Evolutionary conservation across 2,329 filamentous ascomycete species (phyloP).

Genomic region (Phoma herbarum): DNA sequence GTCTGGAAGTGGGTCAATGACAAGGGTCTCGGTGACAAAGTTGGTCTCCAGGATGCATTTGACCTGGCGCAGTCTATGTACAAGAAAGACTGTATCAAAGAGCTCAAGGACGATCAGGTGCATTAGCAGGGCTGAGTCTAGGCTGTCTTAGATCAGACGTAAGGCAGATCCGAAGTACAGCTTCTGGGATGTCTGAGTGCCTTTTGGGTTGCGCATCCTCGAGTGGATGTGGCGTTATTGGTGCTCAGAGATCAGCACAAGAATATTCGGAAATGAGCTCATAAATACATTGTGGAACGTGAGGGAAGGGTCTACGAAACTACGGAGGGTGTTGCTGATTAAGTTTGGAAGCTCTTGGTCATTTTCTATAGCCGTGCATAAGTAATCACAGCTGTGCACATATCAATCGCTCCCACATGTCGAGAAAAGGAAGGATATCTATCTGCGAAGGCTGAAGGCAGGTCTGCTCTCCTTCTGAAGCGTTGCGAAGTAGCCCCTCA

Average conservation of each 20-base stretch:
- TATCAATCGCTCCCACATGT: neutral
- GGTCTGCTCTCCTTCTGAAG: neutral
- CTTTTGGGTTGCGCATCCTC: too few relatives aligned
- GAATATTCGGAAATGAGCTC: neutral
- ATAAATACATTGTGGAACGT: neutral
- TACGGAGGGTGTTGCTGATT: too few relatives aligned
- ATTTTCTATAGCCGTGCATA: too few relatives aligned
- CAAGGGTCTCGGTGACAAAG: slow-evolving; percentile 27
- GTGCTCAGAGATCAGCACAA: neutral
- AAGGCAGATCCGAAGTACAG: too few relatives aligned
- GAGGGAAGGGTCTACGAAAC: too few relatives aligned
- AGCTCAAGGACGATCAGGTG: neutral
- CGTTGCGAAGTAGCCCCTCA: neutral
- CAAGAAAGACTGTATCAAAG: neutral
- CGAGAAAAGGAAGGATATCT: neutral
- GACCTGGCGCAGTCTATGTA: slow-evolving; percentile 33
- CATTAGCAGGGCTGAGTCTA: neutral
- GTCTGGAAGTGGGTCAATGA: slow-evolving; percentile 40
- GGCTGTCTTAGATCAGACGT: too few relatives aligned
- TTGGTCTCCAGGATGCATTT: slow-evolving; percentile 35
- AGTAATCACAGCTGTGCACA: too few relatives aligned
- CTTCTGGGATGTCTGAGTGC: too few relatives aligned
- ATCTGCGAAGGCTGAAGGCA: neutral
- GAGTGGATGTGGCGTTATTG: neutral
- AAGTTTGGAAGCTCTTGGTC: too few relatives aligned